phyloP scores from a whole-genome alignment of 306 rosid species.

The Hippophae gyantsensis region DNA sequence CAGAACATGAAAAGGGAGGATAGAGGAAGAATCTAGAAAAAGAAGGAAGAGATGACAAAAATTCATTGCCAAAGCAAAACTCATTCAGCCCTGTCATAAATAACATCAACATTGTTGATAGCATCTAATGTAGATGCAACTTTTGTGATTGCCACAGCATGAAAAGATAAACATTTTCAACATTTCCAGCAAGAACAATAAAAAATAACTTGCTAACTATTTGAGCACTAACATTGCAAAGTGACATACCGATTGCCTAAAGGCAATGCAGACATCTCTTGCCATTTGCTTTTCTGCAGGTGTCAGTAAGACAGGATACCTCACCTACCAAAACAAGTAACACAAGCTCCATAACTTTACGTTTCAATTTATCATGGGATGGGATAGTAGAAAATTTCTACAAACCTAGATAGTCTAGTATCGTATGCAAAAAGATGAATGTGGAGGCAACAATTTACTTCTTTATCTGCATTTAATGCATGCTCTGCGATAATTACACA shows the following conservation, averaged over 20 bases:
- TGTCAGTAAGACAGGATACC: conserved; percentile 92
- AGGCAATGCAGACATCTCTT: conserved; percentile 88
- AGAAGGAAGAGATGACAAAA: background rate
- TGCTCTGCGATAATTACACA: too few species aligned
- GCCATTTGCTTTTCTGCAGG: conserved; percentile 98
- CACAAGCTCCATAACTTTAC: conserved; percentile 11
- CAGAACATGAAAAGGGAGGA: too few species aligned
- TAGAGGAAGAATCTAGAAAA: background rate
- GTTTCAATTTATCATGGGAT: background rate
- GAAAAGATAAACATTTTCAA: background rate
- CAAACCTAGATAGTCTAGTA: too few species aligned
- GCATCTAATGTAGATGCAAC: background rate
- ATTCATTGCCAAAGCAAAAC: too few species aligned
- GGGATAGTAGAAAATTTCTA: too few species aligned
- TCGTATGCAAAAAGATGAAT: too few species aligned
- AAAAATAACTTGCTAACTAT: background rate
- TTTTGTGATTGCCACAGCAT: background rate
- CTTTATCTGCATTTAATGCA: too few species aligned
- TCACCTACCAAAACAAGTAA: conserved; percentile 57
- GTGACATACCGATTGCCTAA: conserved; percentile 85
- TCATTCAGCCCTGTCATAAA: too few species aligned
- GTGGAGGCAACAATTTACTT: too few species aligned
- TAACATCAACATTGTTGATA: too few species aligned
- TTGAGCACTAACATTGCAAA: conserved; percentile 6
- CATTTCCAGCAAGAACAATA: too few species aligned